These are phyloP conservation scores for Polytolypa hystricis DNA, from an alignment of 2,329 filamentous ascomycete genomes.

Conservation along the genomic window DNA sequence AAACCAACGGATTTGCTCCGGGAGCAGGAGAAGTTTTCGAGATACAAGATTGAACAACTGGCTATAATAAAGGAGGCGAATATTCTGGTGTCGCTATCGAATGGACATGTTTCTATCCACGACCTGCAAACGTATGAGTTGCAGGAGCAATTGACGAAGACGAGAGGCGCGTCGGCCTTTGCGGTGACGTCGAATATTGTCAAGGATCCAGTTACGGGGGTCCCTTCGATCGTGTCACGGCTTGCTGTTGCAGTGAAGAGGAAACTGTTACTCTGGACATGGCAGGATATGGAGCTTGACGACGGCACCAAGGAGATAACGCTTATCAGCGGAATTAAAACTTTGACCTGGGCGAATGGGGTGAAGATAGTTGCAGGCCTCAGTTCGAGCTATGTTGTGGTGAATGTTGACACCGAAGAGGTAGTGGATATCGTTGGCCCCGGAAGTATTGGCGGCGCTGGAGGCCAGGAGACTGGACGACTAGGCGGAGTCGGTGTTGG, in stretches of 20 bases:
- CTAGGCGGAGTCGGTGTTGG: conserved; percentile 76
- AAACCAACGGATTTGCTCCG: conserved; percentile 73
- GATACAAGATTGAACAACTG: conserved; percentile 80
- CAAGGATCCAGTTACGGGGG: conserved; percentile 73
- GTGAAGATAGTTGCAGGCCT: conserved; percentile 81
- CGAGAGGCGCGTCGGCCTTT: conserved; percentile 80
- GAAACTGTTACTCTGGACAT: conserved; percentile 81
- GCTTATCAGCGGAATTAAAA: conserved; percentile 73
- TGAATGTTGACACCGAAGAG: conserved; percentile 66
- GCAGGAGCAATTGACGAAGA: conserved; percentile 67
- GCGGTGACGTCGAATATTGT: conserved; percentile 93
- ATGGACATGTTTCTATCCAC: conserved; percentile 79
- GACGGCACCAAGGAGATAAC: conserved; percentile 64
- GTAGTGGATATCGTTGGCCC: conserved; percentile 70
- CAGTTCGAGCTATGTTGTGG: conserved; percentile 80
- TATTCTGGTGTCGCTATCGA: conserved; percentile 80
- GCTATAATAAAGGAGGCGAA: conserved; percentile 93
- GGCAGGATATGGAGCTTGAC: conserved; percentile 81
- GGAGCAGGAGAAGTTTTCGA: conserved; percentile 89
- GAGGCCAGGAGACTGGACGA: conserved; percentile 55
- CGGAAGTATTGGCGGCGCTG: conserved; percentile 56
- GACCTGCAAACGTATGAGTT: conserved; percentile 76
- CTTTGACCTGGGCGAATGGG: conserved; percentile 80
- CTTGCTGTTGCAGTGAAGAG: conserved; percentile 89
- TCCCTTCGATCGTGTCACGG: conserved; percentile 84